Base-by-base conservation (phyloP, 345 rosid genomes). In the Acer negundo region DNA sequence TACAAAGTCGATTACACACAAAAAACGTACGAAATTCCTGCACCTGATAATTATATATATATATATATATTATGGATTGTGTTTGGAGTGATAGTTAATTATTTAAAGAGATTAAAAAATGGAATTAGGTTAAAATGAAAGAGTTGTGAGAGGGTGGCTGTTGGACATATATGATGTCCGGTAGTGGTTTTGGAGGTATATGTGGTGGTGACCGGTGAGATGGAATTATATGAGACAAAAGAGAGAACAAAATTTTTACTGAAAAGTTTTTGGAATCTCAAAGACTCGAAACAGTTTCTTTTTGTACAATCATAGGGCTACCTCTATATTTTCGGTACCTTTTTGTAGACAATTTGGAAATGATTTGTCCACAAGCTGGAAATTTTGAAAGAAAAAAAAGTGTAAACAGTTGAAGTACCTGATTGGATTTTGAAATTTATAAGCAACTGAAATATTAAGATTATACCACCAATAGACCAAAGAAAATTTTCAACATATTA, bases 131-230 rank as follows among this genome's bases (percentile, higher is more conserved):
- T 56, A 59, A 22, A 31, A 53, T 69, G 49, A 59, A 35, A 42
- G 22, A 64, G 69, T 31, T 42, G 67, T 75, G 31, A 10, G 73
- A 46, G 69, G 77, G 75, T 69, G 70, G 82, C 76, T 58, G 23
- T 65, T 80, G 85, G 77, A 79, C 78, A 55, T 35, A 70, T 79
- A 71, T 40, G 77, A 12, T 78, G 86, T 78, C 83, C 62, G 42
- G 5, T 62, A 63, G 84, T 81, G 82, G 64, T 59, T 83, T 82
- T 79, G 86, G 87, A 80, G 40, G 80, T 79, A 69, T 17, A 13
- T 42, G 38, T 35, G 38, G 38, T 4, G 55, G 20, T 42, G 46
- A 42, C 10, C 2, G 46, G 19, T 22, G 19, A 16, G 20, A 56
- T 62, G 61, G 64, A 31, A 31, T 62, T 76, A 64, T 73, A 78